Evolutionary conservation across 1,284 basidiomycete genomes (phyloP).

Genomic region (Rhodotorula glutinis): DNA sequence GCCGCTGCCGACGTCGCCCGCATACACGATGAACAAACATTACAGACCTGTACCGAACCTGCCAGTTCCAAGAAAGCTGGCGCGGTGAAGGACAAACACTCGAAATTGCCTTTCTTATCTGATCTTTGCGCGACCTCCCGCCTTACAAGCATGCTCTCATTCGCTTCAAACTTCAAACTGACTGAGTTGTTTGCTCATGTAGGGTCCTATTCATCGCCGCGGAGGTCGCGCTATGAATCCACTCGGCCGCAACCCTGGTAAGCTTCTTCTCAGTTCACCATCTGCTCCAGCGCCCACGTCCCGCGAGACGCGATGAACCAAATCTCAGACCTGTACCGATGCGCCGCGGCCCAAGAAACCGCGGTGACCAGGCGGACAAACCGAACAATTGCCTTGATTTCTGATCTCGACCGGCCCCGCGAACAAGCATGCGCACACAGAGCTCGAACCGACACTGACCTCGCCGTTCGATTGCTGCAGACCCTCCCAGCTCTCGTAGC

Average conservation of each 20-base stretch:
- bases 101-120: slow-evolving; percentile 29
- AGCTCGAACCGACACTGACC: too few relatives aligned
- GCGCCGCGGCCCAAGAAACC: slow-evolving; percentile 48
- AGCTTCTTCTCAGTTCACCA: slow-evolving; percentile 52
- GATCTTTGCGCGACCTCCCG: neutral
- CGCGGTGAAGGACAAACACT: slow-evolving; percentile 14
- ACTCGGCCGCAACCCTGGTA: too few relatives aligned
- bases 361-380: slow-evolving; percentile 33
- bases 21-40: slow-evolving; percentile 17
- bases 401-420: slow-evolving; percentile 8
- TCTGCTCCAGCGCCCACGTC: slow-evolving; percentile 39
- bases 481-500: too few relatives aligned
- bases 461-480: too few relatives aligned
- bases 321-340: slow-evolving; percentile 57
- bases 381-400: slow-evolving; percentile 50
- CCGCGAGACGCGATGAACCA: slow-evolving; percentile 46
- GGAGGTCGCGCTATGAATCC: too few relatives aligned
- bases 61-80: slow-evolving; percentile 7
- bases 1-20: neutral
- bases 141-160: neutral
- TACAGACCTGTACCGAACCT: slow-evolving; percentile 31
- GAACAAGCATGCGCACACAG: too few relatives aligned
- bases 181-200: too few relatives aligned
- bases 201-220: too few relatives aligned
- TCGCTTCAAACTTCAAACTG: neutral